Percentiles rank a stretch among this genome's conserved stretches.
Evolutionary conservation across 2,329 filamentous ascomycete genomes (phyloP).

Genomic region (Arthrinium puccinioides): DNA sequence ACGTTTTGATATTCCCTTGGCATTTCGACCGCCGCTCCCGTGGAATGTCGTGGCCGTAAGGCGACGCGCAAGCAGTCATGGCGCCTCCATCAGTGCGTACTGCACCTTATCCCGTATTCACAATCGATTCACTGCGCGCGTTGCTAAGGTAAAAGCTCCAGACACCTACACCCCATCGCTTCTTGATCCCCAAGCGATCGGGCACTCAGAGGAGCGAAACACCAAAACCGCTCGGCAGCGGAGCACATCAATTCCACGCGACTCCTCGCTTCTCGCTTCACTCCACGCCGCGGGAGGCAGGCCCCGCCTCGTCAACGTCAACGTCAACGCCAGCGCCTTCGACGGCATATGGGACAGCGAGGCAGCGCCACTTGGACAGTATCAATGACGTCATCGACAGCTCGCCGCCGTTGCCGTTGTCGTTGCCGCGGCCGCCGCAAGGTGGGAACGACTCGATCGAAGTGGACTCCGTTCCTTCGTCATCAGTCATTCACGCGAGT

Average conservation of each 20-base stretch:
- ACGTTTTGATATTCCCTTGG: too few relatives aligned
- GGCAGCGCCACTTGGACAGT: slow-evolving; percentile 7
- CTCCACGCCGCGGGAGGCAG: slow-evolving; percentile 17
- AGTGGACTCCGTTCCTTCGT: slow-evolving; percentile 2
- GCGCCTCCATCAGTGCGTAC: too few relatives aligned
- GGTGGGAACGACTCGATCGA: slow-evolving; percentile 5
- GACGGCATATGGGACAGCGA: slow-evolving; percentile 11
- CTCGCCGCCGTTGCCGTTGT: slow-evolving; percentile 15
- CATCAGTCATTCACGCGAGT: background rate
- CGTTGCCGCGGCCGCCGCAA: background rate
- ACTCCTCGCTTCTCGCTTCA: slow-evolving; percentile 24
- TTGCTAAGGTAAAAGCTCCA: too few relatives aligned
- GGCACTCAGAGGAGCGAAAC: slow-evolving; percentile 13
- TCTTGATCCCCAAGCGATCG: slow-evolving; percentile 21
- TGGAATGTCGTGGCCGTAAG: too few relatives aligned
- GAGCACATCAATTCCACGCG: slow-evolving; percentile 22
- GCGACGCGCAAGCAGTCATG: too few relatives aligned
- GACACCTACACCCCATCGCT: slow-evolving; percentile 22
- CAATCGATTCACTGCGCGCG: too few relatives aligned
- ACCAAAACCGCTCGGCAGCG: slow-evolving; percentile 15
- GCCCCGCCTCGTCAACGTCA: background rate
- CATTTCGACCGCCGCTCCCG: too few relatives aligned
- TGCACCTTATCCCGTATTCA: too few relatives aligned
- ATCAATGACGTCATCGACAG: slow-evolving; percentile 18
- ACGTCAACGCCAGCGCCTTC: slow-evolving; percentile 12